These are phyloP conservation scores for Moesziomyces globuligerus DNA, from an alignment of 1,284 basidiomycete genomes.

Conservation along the genomic window DNA sequence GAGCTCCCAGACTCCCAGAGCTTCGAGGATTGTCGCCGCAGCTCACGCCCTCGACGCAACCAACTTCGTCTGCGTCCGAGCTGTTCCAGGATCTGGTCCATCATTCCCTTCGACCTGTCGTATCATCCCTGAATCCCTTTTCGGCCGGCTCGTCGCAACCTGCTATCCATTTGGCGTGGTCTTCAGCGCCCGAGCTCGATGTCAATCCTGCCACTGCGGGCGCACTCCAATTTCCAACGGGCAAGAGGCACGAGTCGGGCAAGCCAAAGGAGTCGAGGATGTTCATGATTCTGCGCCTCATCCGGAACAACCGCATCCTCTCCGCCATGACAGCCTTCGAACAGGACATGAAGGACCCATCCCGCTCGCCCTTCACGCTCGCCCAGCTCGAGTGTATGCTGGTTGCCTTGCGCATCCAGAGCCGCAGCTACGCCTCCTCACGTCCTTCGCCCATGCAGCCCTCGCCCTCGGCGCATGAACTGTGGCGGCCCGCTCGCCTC, in stretches of 20 bases:
- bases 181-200: no score
- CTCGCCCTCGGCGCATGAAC: background rate
- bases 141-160: no score
- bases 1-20: background rate
- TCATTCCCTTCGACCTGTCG: no score
- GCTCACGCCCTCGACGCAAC: no score
- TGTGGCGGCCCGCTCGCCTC: conserved; percentile 30
- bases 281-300: conserved; percentile 26
- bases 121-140: no score
- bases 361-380: conserved; percentile 16
- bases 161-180: no score
- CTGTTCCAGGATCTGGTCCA: no score
- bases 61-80: no score
- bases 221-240: no score
- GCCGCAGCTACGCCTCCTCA: conserved; percentile 12
- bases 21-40: no score
- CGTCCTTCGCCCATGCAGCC: conserved; percentile 16
- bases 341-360: conserved; percentile 12
- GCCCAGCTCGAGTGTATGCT: conserved; percentile 24
- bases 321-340: conserved; percentile 42
- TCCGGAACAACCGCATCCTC: conserved; percentile 32
- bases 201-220: no score
- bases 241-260: no score
- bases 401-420: conserved; percentile 20
- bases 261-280: conserved; percentile 5